Evolutionary conservation across 225 moss, liverwort and hornwort species (phyloP).

Genomic region (Polytrichum formosum): DNA sequence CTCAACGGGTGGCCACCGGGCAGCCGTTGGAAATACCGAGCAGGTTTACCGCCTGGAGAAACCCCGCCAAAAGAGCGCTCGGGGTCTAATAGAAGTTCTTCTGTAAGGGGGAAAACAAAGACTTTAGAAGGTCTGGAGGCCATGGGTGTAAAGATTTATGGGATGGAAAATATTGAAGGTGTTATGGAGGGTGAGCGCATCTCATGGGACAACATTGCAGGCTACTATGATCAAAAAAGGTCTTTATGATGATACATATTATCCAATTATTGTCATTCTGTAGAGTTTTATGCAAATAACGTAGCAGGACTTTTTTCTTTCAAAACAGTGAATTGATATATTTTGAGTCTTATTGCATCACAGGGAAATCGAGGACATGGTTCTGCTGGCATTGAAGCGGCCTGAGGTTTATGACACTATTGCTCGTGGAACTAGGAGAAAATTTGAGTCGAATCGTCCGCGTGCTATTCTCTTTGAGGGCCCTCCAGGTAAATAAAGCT

Average conservation of each 20-base stretch:
- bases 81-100: slow-evolving; percentile 10
- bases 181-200: slow-evolving; percentile 37
- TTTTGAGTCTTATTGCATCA: too few species aligned
- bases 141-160: slow-evolving; percentile 85
- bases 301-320: too few species aligned
- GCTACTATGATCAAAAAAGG: slow-evolving; percentile 86
- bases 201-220: slow-evolving; percentile 76
- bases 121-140: slow-evolving; percentile 62
- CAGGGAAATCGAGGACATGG: slow-evolving; percentile 84
- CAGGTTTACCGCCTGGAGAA: slow-evolving; percentile 32
- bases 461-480: slow-evolving; percentile 86
- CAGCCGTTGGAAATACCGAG: slow-evolving; percentile 53
- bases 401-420: slow-evolving; percentile 81
- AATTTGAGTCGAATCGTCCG: slow-evolving; percentile 80
- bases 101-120: slow-evolving; percentile 47
- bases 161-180: slow-evolving; percentile 44
- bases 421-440: slow-evolving; percentile 78
- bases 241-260: slow-evolving; percentile 6
- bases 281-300: too few species aligned
- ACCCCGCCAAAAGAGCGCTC: slow-evolving; percentile 41
- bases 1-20: slow-evolving; percentile 47
- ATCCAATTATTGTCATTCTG: neutral
- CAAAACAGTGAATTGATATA: too few species aligned
- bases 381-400: slow-evolving; percentile 71
- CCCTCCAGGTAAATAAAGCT: slow-evolving; percentile 59